Conservation (phyloP, 441 rosid species). For the California macrophylla region DNA sequence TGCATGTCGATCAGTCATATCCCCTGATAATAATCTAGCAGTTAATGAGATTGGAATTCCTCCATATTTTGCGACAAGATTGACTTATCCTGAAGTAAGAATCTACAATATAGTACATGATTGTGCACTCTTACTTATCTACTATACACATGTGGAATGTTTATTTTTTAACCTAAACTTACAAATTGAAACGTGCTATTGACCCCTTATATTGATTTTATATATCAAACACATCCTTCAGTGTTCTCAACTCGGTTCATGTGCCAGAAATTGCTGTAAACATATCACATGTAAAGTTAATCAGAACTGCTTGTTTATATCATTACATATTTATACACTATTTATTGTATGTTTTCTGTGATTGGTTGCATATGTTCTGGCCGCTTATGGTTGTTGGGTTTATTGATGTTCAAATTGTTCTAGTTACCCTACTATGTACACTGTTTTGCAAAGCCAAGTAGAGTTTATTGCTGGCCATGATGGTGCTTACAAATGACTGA, state of each 20-base stretch:
- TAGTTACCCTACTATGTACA: neutral
- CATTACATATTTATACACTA: neutral
- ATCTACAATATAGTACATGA: constrained; percentile 9
- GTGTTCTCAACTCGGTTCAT: neutral
- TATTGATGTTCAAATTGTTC: neutral
- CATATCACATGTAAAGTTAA: neutral
- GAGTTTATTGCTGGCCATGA: too few species aligned
- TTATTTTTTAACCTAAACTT: neutral
- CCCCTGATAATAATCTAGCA: constrained; percentile 94
- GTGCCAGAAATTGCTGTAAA: neutral
- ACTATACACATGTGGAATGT: neutral
- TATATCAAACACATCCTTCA: neutral
- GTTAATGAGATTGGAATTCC: constrained; percentile 98
- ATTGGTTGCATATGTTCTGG: neutral
- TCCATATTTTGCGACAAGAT: constrained; percentile 75
- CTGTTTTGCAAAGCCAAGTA: too few species aligned
- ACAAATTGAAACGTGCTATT: neutral
- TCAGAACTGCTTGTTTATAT: neutral
- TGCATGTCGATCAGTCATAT: constrained; percentile 97
- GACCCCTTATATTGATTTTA: neutral
- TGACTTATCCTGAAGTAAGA: constrained; percentile 95
- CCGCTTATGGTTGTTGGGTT: neutral
- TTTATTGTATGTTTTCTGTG: neutral
- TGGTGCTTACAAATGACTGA: too few species aligned
- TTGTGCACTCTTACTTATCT: neutral